Evolutionary conservation across 371 early-diverging fungal species (phyloP).

Genomic region (Blakeslea trispora): DNA sequence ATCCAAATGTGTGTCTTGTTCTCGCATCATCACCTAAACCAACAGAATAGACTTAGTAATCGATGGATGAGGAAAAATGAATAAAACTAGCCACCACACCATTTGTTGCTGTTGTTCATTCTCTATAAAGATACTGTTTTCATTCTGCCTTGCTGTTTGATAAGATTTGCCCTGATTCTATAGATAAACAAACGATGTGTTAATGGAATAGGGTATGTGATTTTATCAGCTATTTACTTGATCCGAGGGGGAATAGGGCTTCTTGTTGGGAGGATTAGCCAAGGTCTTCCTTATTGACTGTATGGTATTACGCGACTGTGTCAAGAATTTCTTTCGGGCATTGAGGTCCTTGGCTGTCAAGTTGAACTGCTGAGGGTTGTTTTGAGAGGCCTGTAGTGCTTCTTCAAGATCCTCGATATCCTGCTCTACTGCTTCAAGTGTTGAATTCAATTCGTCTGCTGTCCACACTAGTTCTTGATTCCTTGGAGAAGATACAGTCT

Average conservation of each 20-base stretch:
- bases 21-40: slow-evolving; percentile 54
- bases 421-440: slow-evolving; percentile 52
- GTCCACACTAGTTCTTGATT: slow-evolving; percentile 66
- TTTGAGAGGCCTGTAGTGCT: slow-evolving; percentile 52
- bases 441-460: slow-evolving; percentile 55
- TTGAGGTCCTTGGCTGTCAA: slow-evolving; percentile 47
- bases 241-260: slow-evolving; percentile 11
- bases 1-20: slow-evolving; percentile 65
- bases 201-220: too few relatives aligned
- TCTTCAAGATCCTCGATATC: slow-evolving; percentile 65
- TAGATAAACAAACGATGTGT: background rate
- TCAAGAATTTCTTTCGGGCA: slow-evolving; percentile 49
- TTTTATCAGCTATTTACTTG: slow-evolving; percentile 16
- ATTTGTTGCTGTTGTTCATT: slow-evolving; percentile 39
- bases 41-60: background rate
- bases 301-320: slow-evolving; percentile 42
- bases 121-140: slow-evolving; percentile 45
- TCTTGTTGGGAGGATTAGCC: slow-evolving; percentile 38
- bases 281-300: slow-evolving; percentile 46
- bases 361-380: slow-evolving; percentile 56
- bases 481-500: slow-evolving; percentile 62
- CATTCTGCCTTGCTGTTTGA: slow-evolving; percentile 28
- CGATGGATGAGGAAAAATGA: background rate
- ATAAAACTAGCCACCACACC: slow-evolving; percentile 21
- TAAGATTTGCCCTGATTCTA: slow-evolving; percentile 15